These are phyloP conservation scores for Alternaria rosae DNA, from an alignment of 2,329 filamentous ascomycete genomes.

Conservation along the genomic window DNA sequence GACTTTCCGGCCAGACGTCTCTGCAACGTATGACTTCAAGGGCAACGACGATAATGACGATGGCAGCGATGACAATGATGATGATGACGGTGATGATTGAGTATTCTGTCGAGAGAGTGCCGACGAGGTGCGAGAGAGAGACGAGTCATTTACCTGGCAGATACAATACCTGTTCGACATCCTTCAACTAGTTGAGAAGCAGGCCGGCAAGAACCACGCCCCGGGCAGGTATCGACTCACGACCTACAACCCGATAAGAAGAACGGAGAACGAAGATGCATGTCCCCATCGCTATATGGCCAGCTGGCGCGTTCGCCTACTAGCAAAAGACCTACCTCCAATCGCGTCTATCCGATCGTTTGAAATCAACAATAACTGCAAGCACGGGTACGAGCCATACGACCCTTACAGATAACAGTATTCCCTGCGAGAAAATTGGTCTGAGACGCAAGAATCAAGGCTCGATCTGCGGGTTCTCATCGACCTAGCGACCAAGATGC, in stretches of 20 bases:
- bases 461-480: background rate
- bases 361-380: background rate
- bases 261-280: background rate
- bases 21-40: background rate
- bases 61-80: background rate
- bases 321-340: background rate
- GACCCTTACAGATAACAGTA: no score
- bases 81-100: background rate
- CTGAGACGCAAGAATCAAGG: background rate
- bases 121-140: background rate
- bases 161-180: background rate
- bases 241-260: background rate
- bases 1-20: background rate
- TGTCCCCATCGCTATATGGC: background rate
- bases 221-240: constrained; percentile 1
- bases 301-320: constrained; percentile 1
- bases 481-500: background rate
- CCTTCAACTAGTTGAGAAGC: background rate
- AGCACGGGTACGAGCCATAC: background rate
- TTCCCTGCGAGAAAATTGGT: background rate
- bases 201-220: background rate
- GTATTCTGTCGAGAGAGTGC: background rate
- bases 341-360: background rate
- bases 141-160: background rate
- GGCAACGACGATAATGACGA: background rate